Evolutionary conservation across 345 rosid genomes (phyloP), one percentile per base, ranked within the genome.

Genomic region (Gossypium bickii): DNA sequence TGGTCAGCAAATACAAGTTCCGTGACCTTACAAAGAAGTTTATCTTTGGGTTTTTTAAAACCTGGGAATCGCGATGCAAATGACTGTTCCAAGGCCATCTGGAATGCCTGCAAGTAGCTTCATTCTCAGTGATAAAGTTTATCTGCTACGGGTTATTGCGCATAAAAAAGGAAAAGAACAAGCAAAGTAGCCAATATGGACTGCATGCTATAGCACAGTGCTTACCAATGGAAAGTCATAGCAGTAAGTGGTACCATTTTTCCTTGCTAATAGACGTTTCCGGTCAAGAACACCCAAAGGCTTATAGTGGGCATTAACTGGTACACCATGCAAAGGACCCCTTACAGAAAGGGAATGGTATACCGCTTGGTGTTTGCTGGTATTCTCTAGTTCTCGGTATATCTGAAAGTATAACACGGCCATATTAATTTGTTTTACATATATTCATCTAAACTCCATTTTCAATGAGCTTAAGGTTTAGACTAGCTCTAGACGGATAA

Each of bases 161-260:
- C 61, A 49, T n/a, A 29, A 52, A 73, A 17, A 12, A 70, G 66
- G 59, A 49, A 3, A 20, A 11, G 43, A 43, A 7, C 47, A 56
- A 64, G 24, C 70, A 73, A 34, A 34, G 38, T 34, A 4, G 65
- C 29, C n/a, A 64, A 69, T 24, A 63, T 61, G 41, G 38, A 38
- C 53, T 56, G 56, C 17, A 68, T 79, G 48, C 11, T 71, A 60
- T 41, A 75, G 20, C 72, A 74, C 56, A 67, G 43, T 72, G 80
- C 98, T 83, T 58, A 96, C 98, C 91, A 93, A 78, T 38, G 98
- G 99, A 76, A 96, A 96, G 83, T 96, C 99, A 74, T 96, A 88
- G 90, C 99, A 96, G 76, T 96, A 93, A 51, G 99, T 96, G 62
- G 99, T 92, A 83, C 75, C 87, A 79, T 83, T 92, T 76, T 78